A percentile compares a stretch with the other conserved stretches of the same genome.
phyloP scores from a whole-genome alignment of 768 basidiomycete species.

The Termitomyces sp. region DNA sequence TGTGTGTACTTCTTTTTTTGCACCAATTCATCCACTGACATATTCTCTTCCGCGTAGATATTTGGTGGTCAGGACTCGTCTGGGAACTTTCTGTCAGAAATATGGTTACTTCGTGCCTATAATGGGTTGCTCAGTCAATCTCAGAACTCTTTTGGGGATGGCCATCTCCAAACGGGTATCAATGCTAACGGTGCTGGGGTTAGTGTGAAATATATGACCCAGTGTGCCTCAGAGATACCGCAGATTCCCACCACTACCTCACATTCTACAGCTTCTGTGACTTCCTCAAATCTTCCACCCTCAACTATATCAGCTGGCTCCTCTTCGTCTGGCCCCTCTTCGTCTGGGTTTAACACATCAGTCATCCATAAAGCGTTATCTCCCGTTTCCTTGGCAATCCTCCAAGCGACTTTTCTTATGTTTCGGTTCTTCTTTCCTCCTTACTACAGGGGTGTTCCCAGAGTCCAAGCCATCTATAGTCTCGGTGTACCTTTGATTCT shows the following conservation, averaged over 20 bases:
- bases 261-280: background rate
- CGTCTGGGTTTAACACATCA: constrained; percentile 27
- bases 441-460: background rate
- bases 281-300: constrained; percentile 12
- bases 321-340: background rate
- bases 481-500: constrained; percentile 32
- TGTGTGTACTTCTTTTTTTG: constrained; percentile 23
- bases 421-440: constrained; percentile 25
- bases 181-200: constrained; percentile 69
- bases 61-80: constrained; percentile 70
- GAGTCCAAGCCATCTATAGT: constrained; percentile 1
- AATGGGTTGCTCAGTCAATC: constrained; percentile 53
- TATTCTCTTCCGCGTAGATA: constrained; percentile 28
- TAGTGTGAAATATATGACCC: constrained; percentile 47
- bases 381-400: constrained; percentile 36
- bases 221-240: constrained; percentile 45
- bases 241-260: constrained; percentile 17
- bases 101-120: constrained; percentile 79
- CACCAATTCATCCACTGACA: background rate
- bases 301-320: constrained; percentile 9
- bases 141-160: constrained; percentile 50
- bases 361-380: constrained; percentile 39
- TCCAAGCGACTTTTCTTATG: constrained; percentile 30
- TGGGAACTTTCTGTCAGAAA: constrained; percentile 65
- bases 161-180: constrained; percentile 54